Evolutionary conservation across 805 yeast genomes (phyloP), one percentile per base, ranked within the genome.

Genomic region (Scheffersomyces spartinae): DNA sequence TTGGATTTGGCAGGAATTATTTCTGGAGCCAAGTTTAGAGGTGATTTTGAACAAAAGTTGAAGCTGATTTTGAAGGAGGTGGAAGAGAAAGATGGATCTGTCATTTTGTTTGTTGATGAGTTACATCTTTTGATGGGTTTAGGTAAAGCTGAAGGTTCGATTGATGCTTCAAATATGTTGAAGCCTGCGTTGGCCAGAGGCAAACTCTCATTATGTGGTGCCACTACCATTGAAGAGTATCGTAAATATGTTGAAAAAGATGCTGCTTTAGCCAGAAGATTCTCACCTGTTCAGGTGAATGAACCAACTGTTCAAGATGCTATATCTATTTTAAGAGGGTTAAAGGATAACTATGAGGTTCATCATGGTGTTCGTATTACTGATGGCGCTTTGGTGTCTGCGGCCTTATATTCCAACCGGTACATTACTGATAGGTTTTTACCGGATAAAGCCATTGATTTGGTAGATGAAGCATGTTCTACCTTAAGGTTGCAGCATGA

Each of bases 401-500:
- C 97, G 8, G 95, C 95, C 0, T 75, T 82, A 5, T 71, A 86
- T 44, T 74, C 93, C 24, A 82, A 84, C 45, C 67, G 98, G 35
- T 88, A 88, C 48, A 82, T 88, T 29, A 80, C 93, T 3, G 96
- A 88, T 48, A 58, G 97, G 28, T 85, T 74, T 42, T 58, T 88
- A 19, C 98, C 98, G 1, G 98, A 88, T 46, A 88, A 88, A 58
- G 97, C 97, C 12, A 88, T 88, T 37, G 98, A 88, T 52, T 66
- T 88, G 37, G 91, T 88, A 2, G 98, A 88, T 54, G 98, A 88
- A 47, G 96, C 97, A 0, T 86, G 97, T 56, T 91, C 96, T 3
- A 94, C 94, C 0, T 62, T 88, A 31, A 64, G 98, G 36, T 61
- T 88, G 31, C 98, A 88, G 52, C 97, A 91, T 48, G 98, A 88